Base-by-base conservation (phyloP, 148 eudicot species). In the Agrostemma githago region DNA sequence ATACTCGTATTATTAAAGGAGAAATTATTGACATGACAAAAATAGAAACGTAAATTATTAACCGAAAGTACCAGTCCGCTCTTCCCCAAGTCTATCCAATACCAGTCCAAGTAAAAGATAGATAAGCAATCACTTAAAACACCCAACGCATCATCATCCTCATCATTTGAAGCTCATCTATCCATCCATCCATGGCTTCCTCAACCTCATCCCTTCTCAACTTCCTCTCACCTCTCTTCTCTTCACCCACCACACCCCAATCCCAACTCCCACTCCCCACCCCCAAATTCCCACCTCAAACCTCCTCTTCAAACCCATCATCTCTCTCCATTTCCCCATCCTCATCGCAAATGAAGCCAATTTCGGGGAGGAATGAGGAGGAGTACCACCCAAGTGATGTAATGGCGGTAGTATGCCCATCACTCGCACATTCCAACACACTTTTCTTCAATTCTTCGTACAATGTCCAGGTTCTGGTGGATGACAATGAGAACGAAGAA, bases 381-480 rank as follows among this genome's bases (percentile, higher is more conserved):
- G 58, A n/a, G 14, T 48, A 48, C 53, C 53, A 48, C 2, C 62
- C 76, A 66, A n/a, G 39, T 58, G 88, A 87, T 4, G n/a, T 86
- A 43, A 78, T 82, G 78, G 72, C 89, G 1, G 90, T 90, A 6
- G 87, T 90, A 0, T 87, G 88, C 79, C 96, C 96, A 1, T 85
- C 93, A 0, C 79, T 89, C 1, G 86, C 85, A 3, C 74, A 79
- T 74, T 70, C 93, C 0, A 89, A 91, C 72, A 91, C 89, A 39
- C 79, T 89, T 48, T 91, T 77, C 86, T 87, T 83, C 66, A 73
- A 64, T 2, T 81, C 94, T 8, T 84, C 79, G 5, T 94, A 89
- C 76, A 88, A 94, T 72, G 97, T 91, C n/a, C 89, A 94, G 79
- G 93, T 94, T 37, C 71, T 88, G 6, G 97, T 88, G 7, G 98